These are phyloP conservation scores for Cymodocea nodosa DNA, from an alignment of 116 monocot species.

Conservation along the genomic window DNA sequence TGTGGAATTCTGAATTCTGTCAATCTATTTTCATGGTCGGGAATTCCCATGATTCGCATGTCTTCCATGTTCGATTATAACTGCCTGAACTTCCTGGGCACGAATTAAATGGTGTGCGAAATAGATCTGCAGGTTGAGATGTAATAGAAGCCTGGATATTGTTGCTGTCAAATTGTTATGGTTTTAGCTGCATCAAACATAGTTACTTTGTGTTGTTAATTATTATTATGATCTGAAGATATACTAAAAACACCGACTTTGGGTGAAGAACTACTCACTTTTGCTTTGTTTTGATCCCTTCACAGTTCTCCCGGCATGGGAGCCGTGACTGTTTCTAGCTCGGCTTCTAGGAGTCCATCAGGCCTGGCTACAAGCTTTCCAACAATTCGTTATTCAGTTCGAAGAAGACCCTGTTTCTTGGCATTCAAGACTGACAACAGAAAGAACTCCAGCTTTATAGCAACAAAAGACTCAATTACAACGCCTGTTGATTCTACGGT, in stretches of 20 bases:
- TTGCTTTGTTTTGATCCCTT: not conserved
- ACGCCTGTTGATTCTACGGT: constrained; percentile 8
- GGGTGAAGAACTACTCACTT: not conserved
- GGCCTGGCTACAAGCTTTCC: constrained; percentile 4
- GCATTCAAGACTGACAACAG: constrained; percentile 26
- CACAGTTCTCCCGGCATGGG: constrained; percentile 36
- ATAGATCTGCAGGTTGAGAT: too few species aligned
- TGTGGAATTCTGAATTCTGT: too few species aligned
- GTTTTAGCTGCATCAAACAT: too few species aligned
- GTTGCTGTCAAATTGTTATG: too few species aligned
- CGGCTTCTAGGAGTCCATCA: constrained; percentile 36
- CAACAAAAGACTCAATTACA: constrained; percentile 12
- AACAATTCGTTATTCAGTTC: constrained; percentile 6
- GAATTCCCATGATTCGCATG: too few species aligned
- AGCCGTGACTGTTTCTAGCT: constrained; percentile 41
- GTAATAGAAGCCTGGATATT: too few species aligned
- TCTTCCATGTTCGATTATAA: too few species aligned
- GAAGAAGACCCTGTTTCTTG: constrained; percentile 17
- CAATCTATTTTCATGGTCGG: too few species aligned
- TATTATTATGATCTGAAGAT: too few species aligned
- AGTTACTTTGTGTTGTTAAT: too few species aligned
- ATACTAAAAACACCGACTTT: not conserved
- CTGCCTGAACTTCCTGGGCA: too few species aligned
- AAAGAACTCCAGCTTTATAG: constrained; percentile 25
- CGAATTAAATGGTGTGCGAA: too few species aligned